A percentile compares a stretch with the other conserved stretches of the same genome.
Conservation (phyloP, 352 stramenopile species). For the Pythium rhizo-oryzae region DNA sequence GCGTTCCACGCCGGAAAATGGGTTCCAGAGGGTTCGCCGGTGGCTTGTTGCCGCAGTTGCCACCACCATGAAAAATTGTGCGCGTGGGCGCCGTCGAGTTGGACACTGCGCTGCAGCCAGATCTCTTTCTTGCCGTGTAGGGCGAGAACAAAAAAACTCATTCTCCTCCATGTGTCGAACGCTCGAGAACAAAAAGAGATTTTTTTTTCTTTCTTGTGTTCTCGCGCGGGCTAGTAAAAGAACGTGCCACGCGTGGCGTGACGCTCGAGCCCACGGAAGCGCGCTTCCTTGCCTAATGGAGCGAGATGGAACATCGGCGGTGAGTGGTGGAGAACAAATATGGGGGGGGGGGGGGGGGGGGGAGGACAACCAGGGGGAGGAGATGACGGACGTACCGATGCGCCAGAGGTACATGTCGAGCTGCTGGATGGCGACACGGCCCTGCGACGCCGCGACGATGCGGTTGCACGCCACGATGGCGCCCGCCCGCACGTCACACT, state of each 20-base stretch:
- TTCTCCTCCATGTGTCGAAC: not conserved
- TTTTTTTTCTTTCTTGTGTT: not conserved
- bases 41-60: not conserved
- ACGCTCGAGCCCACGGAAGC: conserved; percentile 66
- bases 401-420: conserved; percentile 81
- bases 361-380: too few species aligned
- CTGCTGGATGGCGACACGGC: conserved; percentile 42
- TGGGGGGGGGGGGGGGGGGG: too few species aligned
- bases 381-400: conserved; percentile 40
- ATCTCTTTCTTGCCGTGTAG: not conserved
- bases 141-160: not conserved
- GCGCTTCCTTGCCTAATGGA: conserved; percentile 64
- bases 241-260: conserved; percentile 60
- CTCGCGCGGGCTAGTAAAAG: conserved; percentile 20
- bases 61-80: not conserved
- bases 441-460: conserved; percentile 61
- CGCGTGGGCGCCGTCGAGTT: not conserved
- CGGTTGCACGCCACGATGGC: conserved; percentile 70
- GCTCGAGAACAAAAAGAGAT: not conserved
- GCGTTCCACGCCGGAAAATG: not conserved
- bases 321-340: not conserved
- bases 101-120: not conserved
- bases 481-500: conserved; percentile 76
- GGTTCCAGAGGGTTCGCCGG: not conserved
- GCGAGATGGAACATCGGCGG: not conserved